Percentiles rank a stretch among this genome's conserved stretches.
phyloP scores from a whole-genome alignment of 2,329 filamentous ascomycete species.

The Sarocladium oryzae region DNA sequence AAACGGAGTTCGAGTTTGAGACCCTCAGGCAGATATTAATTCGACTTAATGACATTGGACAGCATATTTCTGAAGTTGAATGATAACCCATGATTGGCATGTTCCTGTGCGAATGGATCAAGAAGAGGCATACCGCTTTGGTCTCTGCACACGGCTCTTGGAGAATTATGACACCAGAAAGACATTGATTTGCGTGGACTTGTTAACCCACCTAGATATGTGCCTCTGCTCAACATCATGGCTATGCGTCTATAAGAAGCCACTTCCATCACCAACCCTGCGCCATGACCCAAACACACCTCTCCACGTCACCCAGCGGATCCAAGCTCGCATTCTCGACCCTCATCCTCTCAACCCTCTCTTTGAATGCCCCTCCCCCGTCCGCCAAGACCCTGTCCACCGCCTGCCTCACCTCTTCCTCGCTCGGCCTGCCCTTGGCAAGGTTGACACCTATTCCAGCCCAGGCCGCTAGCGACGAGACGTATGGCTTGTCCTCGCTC shows the following conservation, averaged over 20 bases:
- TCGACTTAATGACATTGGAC: no score
- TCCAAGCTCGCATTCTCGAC: conserved; percentile 26
- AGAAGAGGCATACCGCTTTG: no score
- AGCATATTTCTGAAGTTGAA: no score
- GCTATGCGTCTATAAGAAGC: no score
- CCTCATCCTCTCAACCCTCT: conserved; percentile 22
- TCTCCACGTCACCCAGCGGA: conserved; percentile 2
- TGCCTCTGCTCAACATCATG: no score
- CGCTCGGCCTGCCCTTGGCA: conserved; percentile 24
- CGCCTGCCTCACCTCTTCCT: conserved; percentile 20
- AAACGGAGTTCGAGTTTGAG: neutral
- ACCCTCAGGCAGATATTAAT: neutral
- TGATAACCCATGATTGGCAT: no score
- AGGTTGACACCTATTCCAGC: conserved; percentile 40
- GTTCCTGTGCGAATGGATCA: no score
- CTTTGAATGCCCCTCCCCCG: conserved; percentile 21
- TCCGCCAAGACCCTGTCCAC: conserved; percentile 24
- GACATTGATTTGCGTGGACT: no score
- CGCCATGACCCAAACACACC: conserved; percentile 1
- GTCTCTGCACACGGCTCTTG: no score
- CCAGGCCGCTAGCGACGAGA: conserved; percentile 33
- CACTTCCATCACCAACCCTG: neutral
- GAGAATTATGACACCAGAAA: no score
- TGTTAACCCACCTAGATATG: no score
- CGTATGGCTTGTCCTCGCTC: conserved; percentile 35